These are phyloP conservation scores for Penicillium sp. DNA, from an alignment of 2,329 filamentous ascomycete species.

Conservation along the genomic window DNA sequence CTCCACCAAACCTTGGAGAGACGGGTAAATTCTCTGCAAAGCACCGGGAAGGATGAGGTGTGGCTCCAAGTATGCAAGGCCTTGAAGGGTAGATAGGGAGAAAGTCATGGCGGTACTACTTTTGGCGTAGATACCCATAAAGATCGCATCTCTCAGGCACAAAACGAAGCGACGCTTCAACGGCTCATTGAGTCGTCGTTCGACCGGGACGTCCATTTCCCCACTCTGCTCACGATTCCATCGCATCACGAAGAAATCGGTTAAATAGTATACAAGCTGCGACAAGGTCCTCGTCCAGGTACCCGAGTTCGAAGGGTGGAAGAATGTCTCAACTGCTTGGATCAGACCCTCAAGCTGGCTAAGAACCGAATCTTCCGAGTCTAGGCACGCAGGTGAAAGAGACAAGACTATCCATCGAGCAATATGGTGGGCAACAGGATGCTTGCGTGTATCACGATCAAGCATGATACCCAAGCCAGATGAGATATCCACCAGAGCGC, in stretches of 20 bases:
- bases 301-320: slow-evolving; percentile 95
- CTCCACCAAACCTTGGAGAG: slow-evolving; percentile 93
- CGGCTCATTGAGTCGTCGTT: slow-evolving; percentile 75
- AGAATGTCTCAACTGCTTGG: slow-evolving; percentile 96
- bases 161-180: slow-evolving; percentile 87
- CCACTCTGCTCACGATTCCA: slow-evolving; percentile 95
- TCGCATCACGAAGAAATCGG: slow-evolving; percentile 94
- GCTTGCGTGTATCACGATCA: slow-evolving; percentile 90
- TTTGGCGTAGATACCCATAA: slow-evolving; percentile 98
- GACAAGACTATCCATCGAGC: slow-evolving; percentile 93
- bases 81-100: slow-evolving; percentile 86
- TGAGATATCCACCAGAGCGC: slow-evolving; percentile 72
- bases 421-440: slow-evolving; percentile 87
- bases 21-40: slow-evolving; percentile 93
- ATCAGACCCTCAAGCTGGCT: slow-evolving; percentile 86
- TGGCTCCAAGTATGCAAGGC: slow-evolving; percentile 86
- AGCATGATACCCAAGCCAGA: slow-evolving; percentile 82
- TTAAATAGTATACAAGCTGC: slow-evolving; percentile 87
- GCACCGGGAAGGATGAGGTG: slow-evolving; percentile 89
- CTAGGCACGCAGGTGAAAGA: slow-evolving; percentile 77
- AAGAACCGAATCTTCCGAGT: slow-evolving; percentile 75
- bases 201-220: slow-evolving; percentile 81
- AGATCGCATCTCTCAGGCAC: slow-evolving; percentile 86
- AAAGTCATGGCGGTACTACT: slow-evolving; percentile 88
- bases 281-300: slow-evolving; percentile 86